These are phyloP conservation scores for Jatropha podagrica DNA, from an alignment of 441 rosid species.

Conservation along the genomic window DNA sequence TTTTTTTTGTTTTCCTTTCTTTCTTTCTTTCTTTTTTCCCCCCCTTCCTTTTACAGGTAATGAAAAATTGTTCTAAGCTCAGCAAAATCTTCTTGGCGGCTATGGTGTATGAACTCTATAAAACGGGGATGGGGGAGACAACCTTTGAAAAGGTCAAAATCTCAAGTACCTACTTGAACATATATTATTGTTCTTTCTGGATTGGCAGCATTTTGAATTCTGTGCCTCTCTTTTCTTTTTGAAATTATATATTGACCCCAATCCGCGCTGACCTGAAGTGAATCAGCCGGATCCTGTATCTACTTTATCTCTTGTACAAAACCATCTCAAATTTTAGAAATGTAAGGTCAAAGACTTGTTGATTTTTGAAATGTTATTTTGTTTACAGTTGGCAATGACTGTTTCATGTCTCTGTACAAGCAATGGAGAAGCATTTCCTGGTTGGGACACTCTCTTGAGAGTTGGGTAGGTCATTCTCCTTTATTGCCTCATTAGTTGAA, in stretches of 20 bases:
- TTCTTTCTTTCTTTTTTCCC: too few species aligned
- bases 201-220: neutral
- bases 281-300: neutral
- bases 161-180: constrained; percentile 12
- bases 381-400: constrained; percentile 63
- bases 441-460: constrained; percentile 84
- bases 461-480: constrained; percentile 51
- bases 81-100: constrained; percentile 89
- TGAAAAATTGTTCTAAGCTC: constrained; percentile 67
- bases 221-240: neutral
- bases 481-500: neutral
- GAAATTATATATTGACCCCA: too few species aligned
- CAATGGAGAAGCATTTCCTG: constrained; percentile 86
- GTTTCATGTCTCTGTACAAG: constrained; percentile 68
- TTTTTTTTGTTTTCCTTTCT: neutral
- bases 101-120: constrained; percentile 92
- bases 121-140: constrained; percentile 92
- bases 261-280: neutral
- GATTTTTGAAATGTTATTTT: constrained; percentile 15
- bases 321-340: neutral
- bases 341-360: neutral
- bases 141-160: constrained; percentile 72
- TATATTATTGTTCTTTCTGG: constrained; percentile 4
- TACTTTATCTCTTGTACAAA: neutral
- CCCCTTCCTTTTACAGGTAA: constrained; percentile 45